A percentile compares a stretch with the other conserved stretches of the same genome.
phyloP scores from a whole-genome alignment of 306 rosid genomes.

The Prunus persica region Prunus_persica_NCBIv2 NC_034013.1:14460501-14461000 shows the following conservation, averaged over 20 bases:
- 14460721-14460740: slow-evolving; percentile 63
- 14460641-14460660: slow-evolving; percentile 91
- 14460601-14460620: slow-evolving; percentile 57
- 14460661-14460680: slow-evolving; percentile 93
- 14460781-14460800: slow-evolving; percentile 82
- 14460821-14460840: slow-evolving; percentile 49
- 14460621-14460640: slow-evolving; percentile 83
- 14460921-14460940: background rate
- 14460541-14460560: slow-evolving; percentile 80
- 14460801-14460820: slow-evolving; percentile 73
- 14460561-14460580: slow-evolving; percentile 61
- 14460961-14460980: background rate
- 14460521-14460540: slow-evolving; percentile 61
- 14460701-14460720: slow-evolving; percentile 56
- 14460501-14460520: slow-evolving; percentile 66
- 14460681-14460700: slow-evolving; percentile 53
- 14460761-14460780: slow-evolving; percentile 58
- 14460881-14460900: slow-evolving; percentile 20
- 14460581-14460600: slow-evolving; percentile 67
- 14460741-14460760: slow-evolving; percentile 51
- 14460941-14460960: background rate
- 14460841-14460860: slow-evolving; percentile 42
- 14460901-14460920: slow-evolving; percentile 12
- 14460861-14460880: slow-evolving; percentile 52
- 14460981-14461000: background rate